phyloP scores from a whole-genome alignment of 148 eudicot species.

The Camellia lanceoleosa region DNA sequence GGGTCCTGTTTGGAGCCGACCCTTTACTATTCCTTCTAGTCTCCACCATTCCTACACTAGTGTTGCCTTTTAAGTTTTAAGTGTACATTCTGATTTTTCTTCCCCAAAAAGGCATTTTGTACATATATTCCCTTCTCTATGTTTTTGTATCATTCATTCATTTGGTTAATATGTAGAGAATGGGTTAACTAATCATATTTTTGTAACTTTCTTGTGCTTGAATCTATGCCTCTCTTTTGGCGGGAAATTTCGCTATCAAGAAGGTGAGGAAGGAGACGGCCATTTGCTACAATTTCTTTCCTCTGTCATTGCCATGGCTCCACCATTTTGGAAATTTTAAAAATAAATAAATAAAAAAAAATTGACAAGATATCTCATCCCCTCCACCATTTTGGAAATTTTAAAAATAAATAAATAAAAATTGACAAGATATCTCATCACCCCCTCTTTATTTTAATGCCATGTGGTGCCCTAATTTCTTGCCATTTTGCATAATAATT shows the following conservation, averaged over 20 bases:
- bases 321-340: constrained; percentile 16
- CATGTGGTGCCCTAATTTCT: neutral
- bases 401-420: neutral
- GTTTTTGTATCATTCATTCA: constrained; percentile 1
- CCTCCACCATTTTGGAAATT: constrained; percentile 8
- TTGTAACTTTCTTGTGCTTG: constrained; percentile 4
- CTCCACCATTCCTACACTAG: constrained; percentile 8
- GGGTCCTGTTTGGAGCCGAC: neutral
- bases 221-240: constrained; percentile 10
- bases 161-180: neutral
- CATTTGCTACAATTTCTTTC: constrained; percentile 1
- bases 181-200: neutral
- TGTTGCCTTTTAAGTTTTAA: constrained; percentile 1
- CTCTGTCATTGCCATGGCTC: constrained; percentile 26
- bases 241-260: constrained; percentile 15
- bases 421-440: neutral
- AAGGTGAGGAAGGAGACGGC: constrained; percentile 20
- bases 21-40: neutral
- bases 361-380: neutral
- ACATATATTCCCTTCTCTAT: neutral
- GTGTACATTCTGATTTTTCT: constrained; percentile 7
- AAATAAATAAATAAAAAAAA: neutral
- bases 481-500: neutral
- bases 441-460: neutral
- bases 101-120: constrained; percentile 4